phyloP scores from a whole-genome alignment of 441 rosid species.

The Populus hybrid region DNA sequence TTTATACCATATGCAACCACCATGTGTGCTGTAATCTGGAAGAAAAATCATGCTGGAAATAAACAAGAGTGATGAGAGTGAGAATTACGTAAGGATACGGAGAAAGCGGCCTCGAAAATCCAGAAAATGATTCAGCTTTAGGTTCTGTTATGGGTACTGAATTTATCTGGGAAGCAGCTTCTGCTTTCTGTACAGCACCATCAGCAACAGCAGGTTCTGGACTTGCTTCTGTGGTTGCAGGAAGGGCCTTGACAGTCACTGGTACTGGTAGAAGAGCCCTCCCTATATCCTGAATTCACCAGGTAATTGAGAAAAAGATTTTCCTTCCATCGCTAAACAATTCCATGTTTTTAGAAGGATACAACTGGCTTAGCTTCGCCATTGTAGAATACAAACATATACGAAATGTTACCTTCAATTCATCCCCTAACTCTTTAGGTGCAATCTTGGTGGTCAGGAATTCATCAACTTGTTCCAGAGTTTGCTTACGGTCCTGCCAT shows the following conservation, averaged over 20 bases:
- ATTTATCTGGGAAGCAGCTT: constrained; percentile 37
- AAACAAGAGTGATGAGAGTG: constrained; percentile 5
- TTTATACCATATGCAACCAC: neutral
- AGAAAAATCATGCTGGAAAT: neutral
- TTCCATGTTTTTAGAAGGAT: neutral
- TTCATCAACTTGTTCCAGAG: constrained; percentile 76
- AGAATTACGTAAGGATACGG: constrained; percentile 37
- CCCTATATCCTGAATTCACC: constrained; percentile 63
- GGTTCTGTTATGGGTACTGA: constrained; percentile 40
- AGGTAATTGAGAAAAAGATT: neutral
- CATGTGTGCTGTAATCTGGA: neutral
- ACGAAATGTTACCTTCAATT: constrained; percentile 54
- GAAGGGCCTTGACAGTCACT: constrained; percentile 51
- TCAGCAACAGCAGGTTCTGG: constrained; percentile 33
- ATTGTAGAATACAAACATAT: neutral
- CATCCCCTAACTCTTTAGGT: constrained; percentile 76
- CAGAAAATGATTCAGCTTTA: constrained; percentile 45
- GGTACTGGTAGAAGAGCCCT: constrained; percentile 66
- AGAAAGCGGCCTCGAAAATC: constrained; percentile 53
- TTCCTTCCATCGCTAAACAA: neutral
- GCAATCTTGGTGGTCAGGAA: constrained; percentile 83
- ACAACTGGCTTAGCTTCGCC: neutral
- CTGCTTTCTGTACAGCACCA: constrained; percentile 31
- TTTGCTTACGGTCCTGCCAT: constrained; percentile 76
- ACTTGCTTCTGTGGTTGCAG: constrained; percentile 41